A percentile compares a stretch with the other conserved stretches of the same genome.
phyloP scores from a whole-genome alignment of 225 moss, liverwort and hornwort genomes.

The Pseudoscleropodium purum region DNA sequence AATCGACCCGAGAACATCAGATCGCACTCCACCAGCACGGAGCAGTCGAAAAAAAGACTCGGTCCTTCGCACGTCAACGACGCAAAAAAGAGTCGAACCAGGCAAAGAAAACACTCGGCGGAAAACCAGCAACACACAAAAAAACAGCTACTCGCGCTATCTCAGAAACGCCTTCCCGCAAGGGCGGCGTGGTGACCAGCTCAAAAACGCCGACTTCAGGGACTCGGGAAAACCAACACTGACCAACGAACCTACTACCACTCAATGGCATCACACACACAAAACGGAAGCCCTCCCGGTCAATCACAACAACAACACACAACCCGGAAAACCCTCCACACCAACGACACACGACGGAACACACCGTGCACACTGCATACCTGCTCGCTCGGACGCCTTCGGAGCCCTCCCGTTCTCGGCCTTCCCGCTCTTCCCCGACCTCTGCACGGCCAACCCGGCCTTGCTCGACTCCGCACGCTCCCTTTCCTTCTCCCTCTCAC shows the following conservation, averaged over 20 bases:
- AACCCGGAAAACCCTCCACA: not conserved
- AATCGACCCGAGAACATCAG: not conserved
- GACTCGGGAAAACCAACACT: not conserved
- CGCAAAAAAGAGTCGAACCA: not conserved
- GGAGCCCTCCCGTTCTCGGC: constrained; percentile 40
- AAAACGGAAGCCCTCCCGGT: not conserved
- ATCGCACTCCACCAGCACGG: not conserved
- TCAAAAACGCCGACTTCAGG: not conserved
- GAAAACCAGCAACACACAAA: not conserved
- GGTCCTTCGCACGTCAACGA: not conserved
- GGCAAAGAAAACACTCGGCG: not conserved
- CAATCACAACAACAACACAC: not conserved
- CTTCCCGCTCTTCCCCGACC: constrained; percentile 40
- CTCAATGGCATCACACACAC: accelerated
- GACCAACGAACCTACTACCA: not conserved
- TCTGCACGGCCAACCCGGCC: not conserved
- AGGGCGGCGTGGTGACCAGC: no score
- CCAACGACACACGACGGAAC: not conserved
- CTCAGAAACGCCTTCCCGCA: not conserved
- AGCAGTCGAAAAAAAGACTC: no score
- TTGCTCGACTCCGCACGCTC: constrained; percentile 46
- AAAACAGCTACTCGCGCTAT: no score
- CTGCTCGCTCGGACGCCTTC: constrained; percentile 49
- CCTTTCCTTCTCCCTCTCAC: constrained; percentile 35
- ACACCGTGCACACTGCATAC: constrained; percentile 6